Base-by-base conservation (phyloP, 1,284 basidiomycete species). In the Apiotrichum siamense region DNA sequence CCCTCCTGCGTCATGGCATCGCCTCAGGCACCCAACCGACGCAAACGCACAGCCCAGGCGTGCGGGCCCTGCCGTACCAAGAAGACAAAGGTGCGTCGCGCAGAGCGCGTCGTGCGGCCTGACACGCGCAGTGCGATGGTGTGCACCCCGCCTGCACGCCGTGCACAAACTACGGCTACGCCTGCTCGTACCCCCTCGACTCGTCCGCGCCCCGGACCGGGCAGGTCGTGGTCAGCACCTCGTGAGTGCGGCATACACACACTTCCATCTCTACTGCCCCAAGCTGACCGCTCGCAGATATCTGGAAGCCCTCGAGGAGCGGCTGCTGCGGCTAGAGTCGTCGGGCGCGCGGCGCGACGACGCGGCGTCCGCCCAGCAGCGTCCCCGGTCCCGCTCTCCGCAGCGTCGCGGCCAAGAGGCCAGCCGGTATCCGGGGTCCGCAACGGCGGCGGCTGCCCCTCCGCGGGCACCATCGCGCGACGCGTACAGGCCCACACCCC, bases 71-170 rank as follows among this genome's bases (percentile, higher is more conserved):
- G 57, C 27, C 49, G 57, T 13, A 42, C 45, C 1, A 55, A 52
- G 50, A 58, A 55, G 44, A 52, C 55, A 3, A 57, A 57, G 37
- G 55, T 52, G 27, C 18, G 55, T 26, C 13, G 5, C 45, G n/a
- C 37, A 35, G 10, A 5, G 35, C n/a, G n/a, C 29, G 10, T 36
- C n/a, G 11, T 17, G 12, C n/a, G 12, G 11, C n/a, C 38, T 26
- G 23, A 24, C 38, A 13, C 23, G n/a, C n/a, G n/a, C 35, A 58
- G 57, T 58, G 57, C 29, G 57, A 58, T 27, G 57, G 57, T n/a
- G 23, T 55, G 7, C 49, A 53, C 9, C 57, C 57, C 3, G 20
- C 38, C 3, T 58, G 57, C 41, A 58, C 54, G 9, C 53, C 57
- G 10, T 58, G 57, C 37, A 47, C 31, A 9, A 20, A 44, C 3